Conservation (phyloP, 495 filamentous ascomycete genomes). For the Jackrogersella multiformis region DNA sequence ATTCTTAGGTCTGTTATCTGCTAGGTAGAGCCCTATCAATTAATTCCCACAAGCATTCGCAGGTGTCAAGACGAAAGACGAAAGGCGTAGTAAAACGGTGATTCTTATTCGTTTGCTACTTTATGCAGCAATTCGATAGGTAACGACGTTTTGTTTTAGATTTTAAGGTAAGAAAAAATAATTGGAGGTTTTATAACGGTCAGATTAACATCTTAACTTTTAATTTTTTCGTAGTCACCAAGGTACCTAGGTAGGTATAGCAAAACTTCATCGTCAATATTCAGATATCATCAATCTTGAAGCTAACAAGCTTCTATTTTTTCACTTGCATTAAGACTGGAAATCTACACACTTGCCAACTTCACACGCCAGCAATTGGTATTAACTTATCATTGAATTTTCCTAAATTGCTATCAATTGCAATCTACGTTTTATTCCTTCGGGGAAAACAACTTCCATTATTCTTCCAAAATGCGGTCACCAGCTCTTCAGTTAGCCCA, state of each 20-base stretch:
- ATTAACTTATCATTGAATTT: not conserved
- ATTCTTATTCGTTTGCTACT: slow-evolving; percentile 7
- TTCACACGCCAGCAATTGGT: not conserved
- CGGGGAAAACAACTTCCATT: not conserved
- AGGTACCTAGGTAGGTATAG: too few species aligned
- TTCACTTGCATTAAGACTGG: slow-evolving; percentile 15
- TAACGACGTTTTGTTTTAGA: not conserved
- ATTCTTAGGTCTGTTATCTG: too few species aligned
- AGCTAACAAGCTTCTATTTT: not conserved
- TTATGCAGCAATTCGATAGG: not conserved
- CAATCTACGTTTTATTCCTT: not conserved
- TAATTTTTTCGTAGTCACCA: too few species aligned
- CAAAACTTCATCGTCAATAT: too few species aligned
- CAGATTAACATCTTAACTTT: not conserved
- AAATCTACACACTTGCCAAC: not conserved
- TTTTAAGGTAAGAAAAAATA: not conserved
- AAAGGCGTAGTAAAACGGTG: slow-evolving; percentile 8
- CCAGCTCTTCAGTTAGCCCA: slow-evolving; percentile 26
- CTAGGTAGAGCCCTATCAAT: not conserved
- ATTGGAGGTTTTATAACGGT: not conserved
- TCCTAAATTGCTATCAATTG: not conserved
- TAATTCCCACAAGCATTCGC: slow-evolving; percentile 21
- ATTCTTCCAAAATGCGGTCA: slow-evolving; percentile 35
- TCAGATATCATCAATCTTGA: too few species aligned
- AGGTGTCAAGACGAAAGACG: slow-evolving; percentile 12